Evolutionary conservation across 805 yeast species (phyloP).

Genomic region (Hanseniaspora pseudoguilliermondii): DNA sequence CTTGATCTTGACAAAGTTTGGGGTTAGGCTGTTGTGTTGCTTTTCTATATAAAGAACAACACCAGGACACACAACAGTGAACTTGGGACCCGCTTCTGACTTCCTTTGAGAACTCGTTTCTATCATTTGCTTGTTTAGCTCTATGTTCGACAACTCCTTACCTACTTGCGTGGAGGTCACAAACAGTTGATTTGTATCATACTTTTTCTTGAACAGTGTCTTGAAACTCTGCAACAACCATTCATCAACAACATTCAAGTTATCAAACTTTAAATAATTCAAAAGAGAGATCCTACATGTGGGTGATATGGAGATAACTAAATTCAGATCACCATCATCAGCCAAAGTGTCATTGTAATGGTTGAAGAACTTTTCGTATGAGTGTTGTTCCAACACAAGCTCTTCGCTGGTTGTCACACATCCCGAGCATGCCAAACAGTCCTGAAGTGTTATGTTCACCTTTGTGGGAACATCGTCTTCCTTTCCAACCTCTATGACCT

Average conservation of each 20-base stretch:
- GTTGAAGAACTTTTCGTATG: slow-evolving; percentile 63
- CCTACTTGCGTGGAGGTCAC: slow-evolving; percentile 64
- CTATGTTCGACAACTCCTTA: slow-evolving; percentile 47
- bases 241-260: slow-evolving; percentile 47
- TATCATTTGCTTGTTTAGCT: slow-evolving; percentile 33
- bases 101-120: neutral
- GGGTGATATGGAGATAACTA: slow-evolving; percentile 72
- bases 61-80: slow-evolving; percentile 83
- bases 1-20: slow-evolving; percentile 57
- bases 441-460: slow-evolving; percentile 81
- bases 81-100: slow-evolving; percentile 32
- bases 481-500: slow-evolving; percentile 55
- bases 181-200: slow-evolving; percentile 58
- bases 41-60: slow-evolving; percentile 94
- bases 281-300: slow-evolving; percentile 79
- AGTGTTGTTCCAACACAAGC: slow-evolving; percentile 78
- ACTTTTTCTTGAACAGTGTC: slow-evolving; percentile 32
- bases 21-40: slow-evolving; percentile 76
- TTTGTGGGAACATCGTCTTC: slow-evolving; percentile 39
- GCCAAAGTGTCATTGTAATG: slow-evolving; percentile 31
- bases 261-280: slow-evolving; percentile 39
- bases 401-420: slow-evolving; percentile 98
- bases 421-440: slow-evolving; percentile 93
- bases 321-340: slow-evolving; percentile 28
- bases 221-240: slow-evolving; percentile 44